phyloP scores from a whole-genome alignment of 1,284 basidiomycete genomes.

The Malassezia caprae region DNA sequence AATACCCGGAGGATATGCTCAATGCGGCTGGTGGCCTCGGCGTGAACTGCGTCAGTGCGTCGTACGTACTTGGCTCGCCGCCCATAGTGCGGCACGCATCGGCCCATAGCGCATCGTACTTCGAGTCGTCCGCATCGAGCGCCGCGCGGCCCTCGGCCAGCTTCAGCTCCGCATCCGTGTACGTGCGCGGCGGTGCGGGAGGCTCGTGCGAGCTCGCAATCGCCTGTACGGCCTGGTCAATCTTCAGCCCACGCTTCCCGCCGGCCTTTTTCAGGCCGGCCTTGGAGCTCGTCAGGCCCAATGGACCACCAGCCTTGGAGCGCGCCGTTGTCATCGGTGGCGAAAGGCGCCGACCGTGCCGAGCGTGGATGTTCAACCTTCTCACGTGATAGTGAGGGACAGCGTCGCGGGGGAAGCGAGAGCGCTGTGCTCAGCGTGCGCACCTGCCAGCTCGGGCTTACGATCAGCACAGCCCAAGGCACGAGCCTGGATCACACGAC shows the following conservation, averaged over 20 bases:
- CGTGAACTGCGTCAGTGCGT: slow-evolving; percentile 27
- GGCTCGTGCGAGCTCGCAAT: not conserved
- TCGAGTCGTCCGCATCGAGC: slow-evolving; percentile 26
- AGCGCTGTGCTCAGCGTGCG: not conserved
- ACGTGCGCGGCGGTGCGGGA: not conserved
- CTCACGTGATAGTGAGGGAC: slow-evolving; percentile 4
- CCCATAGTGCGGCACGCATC: slow-evolving; percentile 24
- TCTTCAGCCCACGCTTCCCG: not conserved
- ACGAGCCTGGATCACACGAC: not conserved
- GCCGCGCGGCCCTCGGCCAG: slow-evolving; percentile 13
- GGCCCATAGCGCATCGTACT: slow-evolving; percentile 33
- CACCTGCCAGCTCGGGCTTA: not conserved
- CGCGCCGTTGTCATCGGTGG: slow-evolving; percentile 1
- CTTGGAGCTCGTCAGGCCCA: slow-evolving; percentile 11
- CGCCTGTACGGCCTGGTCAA: not conserved
- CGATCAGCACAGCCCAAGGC: not conserved
- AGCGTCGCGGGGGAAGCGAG: not conserved
- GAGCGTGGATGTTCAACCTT: slow-evolving; percentile 4
- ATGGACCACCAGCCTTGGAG: not conserved
- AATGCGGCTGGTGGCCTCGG: slow-evolving; percentile 33
- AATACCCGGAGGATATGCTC: slow-evolving; percentile 43
- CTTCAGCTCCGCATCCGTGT: not conserved
- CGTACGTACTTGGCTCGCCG: slow-evolving; percentile 18
- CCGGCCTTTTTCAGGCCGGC: not conserved
- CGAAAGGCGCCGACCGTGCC: not conserved